Conservation (phyloP, 306 rosid species). For the Cicer yamashitae region DNA sequence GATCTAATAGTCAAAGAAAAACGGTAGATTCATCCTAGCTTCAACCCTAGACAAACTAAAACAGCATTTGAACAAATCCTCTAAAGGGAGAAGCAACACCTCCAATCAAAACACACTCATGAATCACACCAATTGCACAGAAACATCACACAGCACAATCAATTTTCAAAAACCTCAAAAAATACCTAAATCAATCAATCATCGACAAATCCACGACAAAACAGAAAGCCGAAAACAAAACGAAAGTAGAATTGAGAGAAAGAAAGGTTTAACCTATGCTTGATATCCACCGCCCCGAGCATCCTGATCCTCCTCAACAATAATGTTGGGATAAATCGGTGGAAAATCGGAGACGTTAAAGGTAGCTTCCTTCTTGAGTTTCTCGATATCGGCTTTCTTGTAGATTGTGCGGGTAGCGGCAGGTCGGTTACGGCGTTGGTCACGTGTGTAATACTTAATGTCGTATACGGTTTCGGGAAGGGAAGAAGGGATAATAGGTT, state of each 20-base stretch:
- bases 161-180: background rate
- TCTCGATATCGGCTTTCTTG: conserved; percentile 69
- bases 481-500: conserved; percentile 66
- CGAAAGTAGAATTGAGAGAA: background rate
- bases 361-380: conserved; percentile 61
- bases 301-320: conserved; percentile 67
- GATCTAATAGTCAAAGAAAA: background rate
- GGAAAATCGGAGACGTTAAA: conserved; percentile 71
- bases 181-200: conserved; percentile 32
- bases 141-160: conserved; percentile 15
- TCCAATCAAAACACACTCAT: conserved; percentile 12
- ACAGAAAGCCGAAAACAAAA: background rate
- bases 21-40: background rate
- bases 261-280: conserved; percentile 43
- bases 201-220: background rate
- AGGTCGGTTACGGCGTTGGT: conserved; percentile 97
- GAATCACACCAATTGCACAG: background rate
- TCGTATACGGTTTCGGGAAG: conserved; percentile 86
- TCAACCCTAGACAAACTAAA: background rate
- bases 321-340: conserved; percentile 61
- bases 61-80: background rate
- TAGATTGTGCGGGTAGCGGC: conserved; percentile 71
- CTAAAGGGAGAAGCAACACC: background rate
- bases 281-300: conserved; percentile 94
- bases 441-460: conserved; percentile 81